Evolutionary conservation across 2,329 filamentous ascomycete species (phyloP), one percentile per base, ranked within the genome.

Genomic region (Calonectria honghensis): DNA sequence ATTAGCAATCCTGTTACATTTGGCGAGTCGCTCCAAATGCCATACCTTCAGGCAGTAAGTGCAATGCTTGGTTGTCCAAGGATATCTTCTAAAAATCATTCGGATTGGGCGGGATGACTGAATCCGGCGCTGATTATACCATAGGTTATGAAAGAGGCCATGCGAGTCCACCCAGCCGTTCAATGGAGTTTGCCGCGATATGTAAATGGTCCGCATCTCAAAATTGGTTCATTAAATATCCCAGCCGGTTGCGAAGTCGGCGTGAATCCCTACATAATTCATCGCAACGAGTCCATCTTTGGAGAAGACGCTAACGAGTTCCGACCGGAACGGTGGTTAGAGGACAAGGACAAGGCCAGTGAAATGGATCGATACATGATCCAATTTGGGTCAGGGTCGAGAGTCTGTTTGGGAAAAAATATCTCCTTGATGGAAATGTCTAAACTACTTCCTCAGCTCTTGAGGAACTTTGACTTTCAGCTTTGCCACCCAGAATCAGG

Each of bases 361-460:
- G 51, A 54, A n/a, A 54, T 54, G 51, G 51, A 54, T 32, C 29
- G 51, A 32, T 54, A 32, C 3, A 54, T 54, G 51, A 54, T 54
- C 18, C 71, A 73, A 16, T 73, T 73, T 37, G 66, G 71, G 9
- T 41, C 16, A 0, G 71, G 71, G 13, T 65, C 71, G 27, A 50
- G 71, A 3, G 6, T 70, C 1, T 73, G 71, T 20, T 37, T 73
- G 13, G 66, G 71, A 1, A 70, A 70, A 50, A 73, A 73, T 3
- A 70, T 73, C 16, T 70, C 66, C 7, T 20, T 73, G 37, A 73
- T 73, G 71, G 71, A 70, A 24, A 70, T 73, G 66, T 65, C 66
- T 10, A 73, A 73, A 41, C 18, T 70, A 20, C 48, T 73, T 2
- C 71, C 71, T 6, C 54, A 73, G 29, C 24, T 73, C n/a, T 24